Evolutionary conservation across 129 eudicot species (phyloP).

Genomic region (Flaveria brownii): DNA sequence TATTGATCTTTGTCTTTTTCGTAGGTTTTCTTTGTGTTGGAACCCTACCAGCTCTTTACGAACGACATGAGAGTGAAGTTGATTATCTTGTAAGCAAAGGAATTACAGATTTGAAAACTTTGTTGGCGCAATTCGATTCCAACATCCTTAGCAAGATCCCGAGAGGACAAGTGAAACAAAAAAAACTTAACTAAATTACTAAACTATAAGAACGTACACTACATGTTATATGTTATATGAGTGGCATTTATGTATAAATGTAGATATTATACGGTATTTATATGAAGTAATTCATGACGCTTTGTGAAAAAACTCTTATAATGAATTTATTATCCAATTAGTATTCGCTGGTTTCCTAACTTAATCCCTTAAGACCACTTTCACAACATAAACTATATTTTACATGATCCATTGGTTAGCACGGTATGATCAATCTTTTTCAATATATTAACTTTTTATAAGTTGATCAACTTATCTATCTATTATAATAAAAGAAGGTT

Average conservation of each 20-base stretch:
- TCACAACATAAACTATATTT: no score
- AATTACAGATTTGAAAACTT: constrained; percentile 48
- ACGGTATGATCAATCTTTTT: no score
- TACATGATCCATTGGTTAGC: no score
- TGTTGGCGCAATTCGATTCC: constrained; percentile 52
- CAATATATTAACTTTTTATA: neutral
- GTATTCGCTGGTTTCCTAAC: no score
- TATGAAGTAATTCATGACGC: no score
- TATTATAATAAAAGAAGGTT: no score
- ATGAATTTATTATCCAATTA: no score
- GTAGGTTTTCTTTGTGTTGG: constrained; percentile 61
- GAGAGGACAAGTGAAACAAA: constrained; percentile 72
- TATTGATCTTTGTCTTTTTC: neutral
- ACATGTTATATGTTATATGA: neutral
- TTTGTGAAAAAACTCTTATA: no score
- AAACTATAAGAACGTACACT: neutral
- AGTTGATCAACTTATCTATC: neutral
- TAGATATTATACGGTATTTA: neutral
- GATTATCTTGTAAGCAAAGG: constrained; percentile 62
- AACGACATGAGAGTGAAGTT: constrained; percentile 64
- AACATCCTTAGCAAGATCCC: constrained; percentile 79
- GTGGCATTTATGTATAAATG: constrained; percentile 6
- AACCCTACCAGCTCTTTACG: constrained; percentile 67
- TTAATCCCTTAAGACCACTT: no score
- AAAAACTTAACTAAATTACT: constrained; percentile 41